These are phyloP conservation scores for Massarina eburnea DNA, from an alignment of 2,329 filamentous ascomycete genomes.

Conservation along the genomic window DNA sequence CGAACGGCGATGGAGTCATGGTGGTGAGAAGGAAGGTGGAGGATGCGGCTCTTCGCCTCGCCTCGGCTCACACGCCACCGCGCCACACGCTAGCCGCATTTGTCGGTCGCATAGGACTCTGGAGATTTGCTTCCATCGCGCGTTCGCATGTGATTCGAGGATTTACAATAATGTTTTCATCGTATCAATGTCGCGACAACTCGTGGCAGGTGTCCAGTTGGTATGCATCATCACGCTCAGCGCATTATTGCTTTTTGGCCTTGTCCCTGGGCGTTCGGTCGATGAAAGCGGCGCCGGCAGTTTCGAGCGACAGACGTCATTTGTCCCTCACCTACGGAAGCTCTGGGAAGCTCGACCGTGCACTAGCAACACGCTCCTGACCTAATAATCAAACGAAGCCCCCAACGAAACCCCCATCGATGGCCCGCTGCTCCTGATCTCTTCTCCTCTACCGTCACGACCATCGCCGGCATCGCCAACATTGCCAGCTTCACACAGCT, in stretches of 20 bases:
- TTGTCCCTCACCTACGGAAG: constrained; percentile 11
- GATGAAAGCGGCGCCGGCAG: neutral
- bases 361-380: constrained; percentile 12
- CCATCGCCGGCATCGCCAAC: constrained; percentile 8
- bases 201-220: no score
- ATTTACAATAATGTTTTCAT: neutral
- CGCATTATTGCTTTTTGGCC: no score
- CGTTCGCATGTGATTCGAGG: neutral
- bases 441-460: neutral
- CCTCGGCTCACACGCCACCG: constrained; percentile 21
- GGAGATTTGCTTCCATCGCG: neutral
- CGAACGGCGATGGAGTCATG: constrained; percentile 20
- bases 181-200: no score
- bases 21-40: constrained; percentile 10
- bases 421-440: neutral
- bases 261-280: no score
- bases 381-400: no score
- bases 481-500: constrained; percentile 1
- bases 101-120: neutral
- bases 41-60: constrained; percentile 5
- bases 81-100: constrained; percentile 6
- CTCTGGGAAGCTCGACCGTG: constrained; percentile 19
- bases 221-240: no score
- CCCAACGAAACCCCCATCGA: constrained; percentile 24
- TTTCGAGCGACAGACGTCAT: constrained; percentile 18